These are phyloP conservation scores for Tetrapisispora pingtungensis DNA, from an alignment of 805 yeast species.

Conservation along the genomic window DNA sequence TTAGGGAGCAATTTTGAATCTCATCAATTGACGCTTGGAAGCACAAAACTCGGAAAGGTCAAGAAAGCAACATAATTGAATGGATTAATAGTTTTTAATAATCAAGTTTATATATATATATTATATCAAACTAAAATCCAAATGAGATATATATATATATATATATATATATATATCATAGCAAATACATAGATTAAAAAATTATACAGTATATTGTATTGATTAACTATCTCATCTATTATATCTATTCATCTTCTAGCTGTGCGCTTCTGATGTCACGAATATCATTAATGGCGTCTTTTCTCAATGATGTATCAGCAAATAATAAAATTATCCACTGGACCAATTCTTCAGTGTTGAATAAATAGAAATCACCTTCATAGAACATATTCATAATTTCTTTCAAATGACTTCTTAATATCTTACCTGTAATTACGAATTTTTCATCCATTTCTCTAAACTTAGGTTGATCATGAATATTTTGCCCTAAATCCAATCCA, in stretches of 20 bases:
- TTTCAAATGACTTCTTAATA: slow-evolving; percentile 31
- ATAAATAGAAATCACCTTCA: slow-evolving; percentile 33
- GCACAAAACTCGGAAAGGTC: too few relatives aligned
- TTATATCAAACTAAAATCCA: too few relatives aligned
- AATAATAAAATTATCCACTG: slow-evolving; percentile 31
- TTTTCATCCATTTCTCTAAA: slow-evolving; percentile 23
- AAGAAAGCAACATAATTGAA: too few relatives aligned
- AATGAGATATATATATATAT: too few relatives aligned
- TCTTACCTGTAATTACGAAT: slow-evolving; percentile 19
- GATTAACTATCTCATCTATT: too few relatives aligned
- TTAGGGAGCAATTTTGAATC: too few relatives aligned
- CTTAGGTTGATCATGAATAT: slow-evolving; percentile 10
- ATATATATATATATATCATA: too few relatives aligned
- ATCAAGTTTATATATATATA: too few relatives aligned
- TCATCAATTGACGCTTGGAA: too few relatives aligned
- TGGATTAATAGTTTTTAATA: too few relatives aligned
- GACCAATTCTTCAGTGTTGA: slow-evolving; percentile 30
- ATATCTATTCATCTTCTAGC: neutral
- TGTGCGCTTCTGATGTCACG: slow-evolving; percentile 24
- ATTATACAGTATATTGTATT: too few relatives aligned
- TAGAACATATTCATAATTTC: slow-evolving; percentile 34
- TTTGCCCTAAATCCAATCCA: slow-evolving; percentile 11
- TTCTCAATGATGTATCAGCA: slow-evolving; percentile 32
- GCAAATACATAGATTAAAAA: too few relatives aligned
- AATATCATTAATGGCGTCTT: slow-evolving; percentile 30